These are phyloP conservation scores for Ilyonectria destructans DNA, from an alignment of 2,329 filamentous ascomycete species.

Conservation along the genomic window DNA sequence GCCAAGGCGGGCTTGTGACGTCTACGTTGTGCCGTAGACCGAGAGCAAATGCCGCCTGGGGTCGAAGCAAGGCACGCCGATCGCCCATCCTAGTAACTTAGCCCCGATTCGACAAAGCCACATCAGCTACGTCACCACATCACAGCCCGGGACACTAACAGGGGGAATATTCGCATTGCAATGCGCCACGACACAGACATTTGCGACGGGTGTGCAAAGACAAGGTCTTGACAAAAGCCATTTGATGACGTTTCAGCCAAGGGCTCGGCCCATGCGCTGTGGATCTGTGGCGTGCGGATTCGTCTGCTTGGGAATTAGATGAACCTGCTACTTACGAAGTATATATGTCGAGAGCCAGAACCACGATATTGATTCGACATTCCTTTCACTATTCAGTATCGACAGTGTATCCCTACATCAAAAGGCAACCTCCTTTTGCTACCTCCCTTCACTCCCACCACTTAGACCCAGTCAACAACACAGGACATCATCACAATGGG, in stretches of 20 bases:
- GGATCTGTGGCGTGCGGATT: constrained; percentile 36
- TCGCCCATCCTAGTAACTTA: constrained; percentile 39
- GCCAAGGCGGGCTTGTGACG: constrained; percentile 44
- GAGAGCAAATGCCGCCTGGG: constrained; percentile 29
- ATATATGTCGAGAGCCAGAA: constrained; percentile 15
- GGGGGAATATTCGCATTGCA: constrained; percentile 30
- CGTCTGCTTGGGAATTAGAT: constrained; percentile 19
- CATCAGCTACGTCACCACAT: constrained; percentile 45
- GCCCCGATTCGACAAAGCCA: constrained; percentile 48
- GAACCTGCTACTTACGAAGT: not conserved
- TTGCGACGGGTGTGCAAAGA: constrained; percentile 36
- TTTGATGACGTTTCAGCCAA: constrained; percentile 47
- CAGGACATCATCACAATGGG: constrained; percentile 59
- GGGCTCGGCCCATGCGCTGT: constrained; percentile 35
- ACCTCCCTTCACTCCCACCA: not conserved
- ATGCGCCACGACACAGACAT: constrained; percentile 39
- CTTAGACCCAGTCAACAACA: constrained; percentile 8
- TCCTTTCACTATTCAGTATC: not conserved
- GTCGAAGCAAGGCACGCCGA: constrained; percentile 45
- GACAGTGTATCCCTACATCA: constrained; percentile 21
- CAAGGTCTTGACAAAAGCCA: constrained; percentile 21
- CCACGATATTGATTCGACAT: not conserved
- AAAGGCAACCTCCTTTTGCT: not conserved
- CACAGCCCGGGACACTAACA: constrained; percentile 37
- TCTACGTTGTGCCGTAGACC: constrained; percentile 13